Conservation (phyloP, 2,329 filamentous ascomycete genomes). For the Aspergillus fumigatus region DNA sequence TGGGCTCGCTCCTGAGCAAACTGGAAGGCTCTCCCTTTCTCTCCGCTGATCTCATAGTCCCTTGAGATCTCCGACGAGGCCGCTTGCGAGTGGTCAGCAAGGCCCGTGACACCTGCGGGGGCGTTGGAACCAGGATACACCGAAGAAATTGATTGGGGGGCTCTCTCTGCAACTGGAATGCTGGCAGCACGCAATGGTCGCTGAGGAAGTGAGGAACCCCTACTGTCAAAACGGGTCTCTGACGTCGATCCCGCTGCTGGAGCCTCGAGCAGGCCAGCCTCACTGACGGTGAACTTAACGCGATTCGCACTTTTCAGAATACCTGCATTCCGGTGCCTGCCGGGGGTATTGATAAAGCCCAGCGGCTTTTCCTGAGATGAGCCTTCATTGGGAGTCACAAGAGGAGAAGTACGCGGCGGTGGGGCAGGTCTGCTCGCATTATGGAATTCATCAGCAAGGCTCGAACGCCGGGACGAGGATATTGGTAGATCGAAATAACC, state of each 20-base stretch:
- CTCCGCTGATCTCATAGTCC: slow-evolving; percentile 29
- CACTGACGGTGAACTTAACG: slow-evolving; percentile 28
- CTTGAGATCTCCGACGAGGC: slow-evolving; percentile 18
- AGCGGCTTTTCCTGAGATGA: slow-evolving; percentile 11
- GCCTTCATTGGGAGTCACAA: slow-evolving; percentile 21
- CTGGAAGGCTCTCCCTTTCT: slow-evolving; percentile 32
- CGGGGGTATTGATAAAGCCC: slow-evolving; percentile 24
- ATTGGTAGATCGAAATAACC: slow-evolving; percentile 32
- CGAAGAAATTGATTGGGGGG: slow-evolving; percentile 18
- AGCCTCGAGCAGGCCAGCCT: slow-evolving; percentile 16
- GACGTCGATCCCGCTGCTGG: slow-evolving; percentile 18
- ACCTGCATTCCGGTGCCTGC: slow-evolving; percentile 35
- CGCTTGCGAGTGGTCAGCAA: slow-evolving; percentile 23
- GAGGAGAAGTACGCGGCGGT: slow-evolving; percentile 24
- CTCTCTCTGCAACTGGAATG: slow-evolving; percentile 33
- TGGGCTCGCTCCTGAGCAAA: slow-evolving; percentile 33
- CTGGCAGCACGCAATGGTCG: slow-evolving; percentile 30
- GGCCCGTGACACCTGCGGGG: slow-evolving; percentile 25
- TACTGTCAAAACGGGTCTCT: slow-evolving; percentile 27
- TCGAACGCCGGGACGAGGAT: slow-evolving; percentile 22
- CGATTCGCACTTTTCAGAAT: slow-evolving; percentile 34
- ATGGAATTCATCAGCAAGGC: slow-evolving; percentile 21
- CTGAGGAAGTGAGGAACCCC: slow-evolving; percentile 27
- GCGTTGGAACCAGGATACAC: slow-evolving; percentile 24
- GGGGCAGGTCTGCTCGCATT: slow-evolving; percentile 17